A percentile compares a stretch with the other conserved stretches of the same genome.
phyloP scores from a whole-genome alignment of 768 basidiomycete species.

The Trametes punicea region DNA sequence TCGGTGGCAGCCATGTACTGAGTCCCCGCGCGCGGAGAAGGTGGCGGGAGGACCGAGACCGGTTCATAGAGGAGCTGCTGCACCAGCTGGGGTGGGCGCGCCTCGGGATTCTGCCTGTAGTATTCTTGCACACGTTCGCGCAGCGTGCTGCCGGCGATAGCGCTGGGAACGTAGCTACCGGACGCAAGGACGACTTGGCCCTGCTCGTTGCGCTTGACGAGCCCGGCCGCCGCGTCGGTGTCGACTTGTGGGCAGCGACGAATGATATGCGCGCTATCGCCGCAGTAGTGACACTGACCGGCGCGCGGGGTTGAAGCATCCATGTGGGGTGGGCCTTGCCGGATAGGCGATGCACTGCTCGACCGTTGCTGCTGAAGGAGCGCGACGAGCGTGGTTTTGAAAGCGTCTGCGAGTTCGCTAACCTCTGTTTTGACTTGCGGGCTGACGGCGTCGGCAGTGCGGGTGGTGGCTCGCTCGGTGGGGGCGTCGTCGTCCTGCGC shows the following conservation, averaged over 20 bases:
- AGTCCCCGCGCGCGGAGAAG: background rate
- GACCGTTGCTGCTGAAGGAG: background rate
- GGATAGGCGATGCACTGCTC: background rate
- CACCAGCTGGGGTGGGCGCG: background rate
- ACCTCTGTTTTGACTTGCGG: background rate
- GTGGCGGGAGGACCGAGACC: background rate
- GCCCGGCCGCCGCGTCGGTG: constrained; percentile 10
- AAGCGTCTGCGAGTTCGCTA: background rate
- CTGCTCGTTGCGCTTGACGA: constrained; percentile 24
- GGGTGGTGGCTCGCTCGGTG: background rate
- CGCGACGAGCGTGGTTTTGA: background rate
- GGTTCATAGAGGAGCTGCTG: constrained; percentile 2
- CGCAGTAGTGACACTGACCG: constrained; percentile 22
- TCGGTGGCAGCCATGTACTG: background rate
- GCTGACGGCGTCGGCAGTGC: background rate
- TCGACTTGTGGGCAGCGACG: constrained; percentile 23
- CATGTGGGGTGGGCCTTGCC: background rate
- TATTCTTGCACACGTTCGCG: constrained; percentile 8
- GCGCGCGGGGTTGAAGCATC: background rate
- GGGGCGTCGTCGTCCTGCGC: background rate
- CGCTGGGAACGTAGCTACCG: constrained; percentile 26
- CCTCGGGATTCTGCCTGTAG: background rate
- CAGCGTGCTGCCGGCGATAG: constrained; percentile 2
- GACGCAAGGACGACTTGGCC: constrained; percentile 26
- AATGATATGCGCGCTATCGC: constrained; percentile 25